phyloP scores from a whole-genome alignment of 73 alveolate species.

The Paramecium sonneborni region DNA sequence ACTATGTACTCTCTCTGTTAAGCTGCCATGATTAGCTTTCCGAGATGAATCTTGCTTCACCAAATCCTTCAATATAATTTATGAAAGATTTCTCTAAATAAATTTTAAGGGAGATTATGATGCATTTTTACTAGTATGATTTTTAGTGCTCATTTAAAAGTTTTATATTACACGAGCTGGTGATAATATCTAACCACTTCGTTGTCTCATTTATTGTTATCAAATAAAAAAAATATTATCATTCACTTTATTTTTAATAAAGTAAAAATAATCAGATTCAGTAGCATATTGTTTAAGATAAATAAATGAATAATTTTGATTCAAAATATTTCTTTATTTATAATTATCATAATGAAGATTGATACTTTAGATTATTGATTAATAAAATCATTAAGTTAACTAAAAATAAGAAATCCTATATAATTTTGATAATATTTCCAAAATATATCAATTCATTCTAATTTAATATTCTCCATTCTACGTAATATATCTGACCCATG shows the following conservation, averaged over 20 bases:
- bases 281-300: too few relatives aligned
- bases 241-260: not conserved
- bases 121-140: not conserved
- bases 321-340: not conserved
- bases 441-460: slow-evolving; percentile 60
- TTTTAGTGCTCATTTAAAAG: not conserved
- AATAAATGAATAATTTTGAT: too few relatives aligned
- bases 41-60: slow-evolving; percentile 6
- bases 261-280: not conserved
- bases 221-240: not conserved
- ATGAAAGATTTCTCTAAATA: not conserved
- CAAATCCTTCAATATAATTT: not conserved
- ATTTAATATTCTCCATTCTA: slow-evolving; percentile 68
- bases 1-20: slow-evolving; percentile 51
- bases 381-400: too few relatives aligned
- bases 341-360: not conserved
- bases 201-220: not conserved
- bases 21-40: slow-evolving; percentile 10
- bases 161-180: slow-evolving; percentile 5
- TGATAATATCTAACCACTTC: slow-evolving; percentile 13
- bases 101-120: slow-evolving; percentile 24
- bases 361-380: not conserved
- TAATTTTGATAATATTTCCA: not conserved
- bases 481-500: slow-evolving; percentile 76
- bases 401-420: too few relatives aligned